These are phyloP conservation scores for Hyparrhenia diplandra DNA, from an alignment of 176 grass and related monocot species.

Conservation along the genomic window DNA sequence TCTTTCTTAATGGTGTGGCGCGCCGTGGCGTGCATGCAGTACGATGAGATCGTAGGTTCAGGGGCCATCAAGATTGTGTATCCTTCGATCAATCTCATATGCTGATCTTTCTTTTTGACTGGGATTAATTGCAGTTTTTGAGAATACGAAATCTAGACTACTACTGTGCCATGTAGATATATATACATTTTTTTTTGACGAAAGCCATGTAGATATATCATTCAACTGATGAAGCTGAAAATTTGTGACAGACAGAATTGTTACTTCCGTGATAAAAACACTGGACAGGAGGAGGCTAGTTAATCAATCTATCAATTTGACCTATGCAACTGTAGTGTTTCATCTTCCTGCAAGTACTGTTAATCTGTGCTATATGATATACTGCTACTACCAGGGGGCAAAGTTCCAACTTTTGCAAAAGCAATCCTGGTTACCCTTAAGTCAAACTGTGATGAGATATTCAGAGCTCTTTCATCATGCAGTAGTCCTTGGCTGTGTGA, in stretches of 20 bases:
- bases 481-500: neutral
- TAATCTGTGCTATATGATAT: neutral
- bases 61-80: conserved; percentile 52
- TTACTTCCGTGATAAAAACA: neutral
- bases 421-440: too few relatives aligned
- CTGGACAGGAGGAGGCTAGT: neutral
- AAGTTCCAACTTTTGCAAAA: neutral
- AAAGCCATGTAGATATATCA: too few relatives aligned
- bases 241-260: too few relatives aligned
- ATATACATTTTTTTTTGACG: too few relatives aligned
- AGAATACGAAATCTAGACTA: neutral
- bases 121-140: too few relatives aligned
- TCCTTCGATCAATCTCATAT: conserved; percentile 24
- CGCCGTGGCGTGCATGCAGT: conserved; percentile 2
- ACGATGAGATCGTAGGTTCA: conserved; percentile 45
- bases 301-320: neutral
- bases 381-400: neutral
- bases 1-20: neutral
- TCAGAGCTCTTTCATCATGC: neutral
- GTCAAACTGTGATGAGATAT: too few relatives aligned
- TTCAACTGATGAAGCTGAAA: neutral
- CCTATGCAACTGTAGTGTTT: neutral
- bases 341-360: neutral
- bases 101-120: neutral
- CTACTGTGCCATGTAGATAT: neutral